These are phyloP conservation scores for Sporothrix phasma DNA, from an alignment of 2,329 filamentous ascomycete species.

Conservation along the genomic window DNA sequence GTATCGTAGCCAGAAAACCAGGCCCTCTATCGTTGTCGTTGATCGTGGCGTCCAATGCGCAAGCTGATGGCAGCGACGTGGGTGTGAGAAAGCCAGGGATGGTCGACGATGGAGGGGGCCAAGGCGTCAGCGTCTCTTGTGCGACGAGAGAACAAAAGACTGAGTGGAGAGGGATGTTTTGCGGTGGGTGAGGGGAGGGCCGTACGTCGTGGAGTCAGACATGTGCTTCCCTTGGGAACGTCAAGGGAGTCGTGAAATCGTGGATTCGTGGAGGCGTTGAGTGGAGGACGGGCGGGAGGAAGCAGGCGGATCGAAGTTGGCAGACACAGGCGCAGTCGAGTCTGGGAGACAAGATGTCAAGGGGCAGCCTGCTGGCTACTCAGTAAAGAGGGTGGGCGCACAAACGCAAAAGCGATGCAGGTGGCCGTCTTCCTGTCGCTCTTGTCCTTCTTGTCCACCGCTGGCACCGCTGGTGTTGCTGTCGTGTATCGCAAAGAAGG, in stretches of 20 bases:
- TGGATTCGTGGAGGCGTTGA: too few species aligned
- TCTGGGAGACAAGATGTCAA: background rate
- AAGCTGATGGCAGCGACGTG: background rate
- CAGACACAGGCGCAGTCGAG: background rate
- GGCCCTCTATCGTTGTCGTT: background rate
- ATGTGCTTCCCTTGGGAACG: background rate
- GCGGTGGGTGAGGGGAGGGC: background rate
- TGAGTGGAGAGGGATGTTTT: background rate
- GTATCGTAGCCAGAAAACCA: slow-evolving; percentile 7
- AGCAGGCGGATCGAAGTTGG: background rate
- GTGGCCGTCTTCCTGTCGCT: background rate
- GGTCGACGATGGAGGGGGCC: background rate
- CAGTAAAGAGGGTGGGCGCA: background rate
- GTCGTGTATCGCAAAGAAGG: background rate
- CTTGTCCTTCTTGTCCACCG: background rate
- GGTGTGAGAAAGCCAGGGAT: background rate
- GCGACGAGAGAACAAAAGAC: background rate
- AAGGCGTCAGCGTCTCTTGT: background rate
- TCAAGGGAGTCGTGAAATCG: too few species aligned
- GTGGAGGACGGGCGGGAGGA: background rate
- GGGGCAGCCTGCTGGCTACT: background rate
- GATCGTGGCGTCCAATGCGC: background rate
- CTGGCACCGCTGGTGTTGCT: background rate
- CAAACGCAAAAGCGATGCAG: background rate
- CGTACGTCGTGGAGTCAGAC: slow-evolving; percentile 6